Percentiles rank a stretch among this genome's conserved stretches.
Evolutionary conservation across 192 early-diverging fungal genomes (phyloP).

Genomic region (Coemansia sp.): DNA sequence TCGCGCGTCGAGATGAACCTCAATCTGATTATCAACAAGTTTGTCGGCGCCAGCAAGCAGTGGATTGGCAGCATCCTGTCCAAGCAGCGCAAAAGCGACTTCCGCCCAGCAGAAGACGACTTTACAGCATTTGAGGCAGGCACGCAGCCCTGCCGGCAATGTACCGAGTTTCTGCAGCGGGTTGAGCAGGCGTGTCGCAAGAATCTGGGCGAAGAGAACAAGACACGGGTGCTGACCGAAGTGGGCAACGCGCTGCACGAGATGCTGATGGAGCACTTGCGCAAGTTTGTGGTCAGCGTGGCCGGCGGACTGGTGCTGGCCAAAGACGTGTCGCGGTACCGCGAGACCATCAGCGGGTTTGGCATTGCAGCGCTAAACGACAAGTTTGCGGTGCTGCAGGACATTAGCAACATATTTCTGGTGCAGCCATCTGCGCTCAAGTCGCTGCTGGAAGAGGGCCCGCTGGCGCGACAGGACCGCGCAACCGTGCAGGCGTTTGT

Average conservation of each 20-base stretch:
- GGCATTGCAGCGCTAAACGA: slow-evolving; percentile 71
- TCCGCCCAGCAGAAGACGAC: slow-evolving; percentile 85
- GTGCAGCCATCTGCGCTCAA: slow-evolving; percentile 88
- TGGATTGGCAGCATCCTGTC: slow-evolving; percentile 68
- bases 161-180: slow-evolving; percentile 71
- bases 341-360: slow-evolving; percentile 77
- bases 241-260: slow-evolving; percentile 79
- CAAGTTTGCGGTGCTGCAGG: slow-evolving; percentile 85
- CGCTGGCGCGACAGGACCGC: slow-evolving; percentile 77
- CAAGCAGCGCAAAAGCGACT: slow-evolving; percentile 88
- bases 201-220: slow-evolving; percentile 72
- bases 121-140: slow-evolving; percentile 65
- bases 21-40: slow-evolving; percentile 66
- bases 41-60: slow-evolving; percentile 60
- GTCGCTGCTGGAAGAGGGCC: slow-evolving; percentile 82
- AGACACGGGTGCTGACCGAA: slow-evolving; percentile 71
- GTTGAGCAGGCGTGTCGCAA: slow-evolving; percentile 61
- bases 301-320: slow-evolving; percentile 85
- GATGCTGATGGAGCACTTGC: slow-evolving; percentile 88
- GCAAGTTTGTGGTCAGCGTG: slow-evolving; percentile 81
- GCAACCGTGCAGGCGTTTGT: slow-evolving; percentile 82
- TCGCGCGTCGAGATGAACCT: slow-evolving; percentile 73
- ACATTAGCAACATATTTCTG: slow-evolving; percentile 90
- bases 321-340: slow-evolving; percentile 94
- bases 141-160: slow-evolving; percentile 79